Conservation (phyloP, 208 protist species). For the Angomonas ambiguus region DNA sequence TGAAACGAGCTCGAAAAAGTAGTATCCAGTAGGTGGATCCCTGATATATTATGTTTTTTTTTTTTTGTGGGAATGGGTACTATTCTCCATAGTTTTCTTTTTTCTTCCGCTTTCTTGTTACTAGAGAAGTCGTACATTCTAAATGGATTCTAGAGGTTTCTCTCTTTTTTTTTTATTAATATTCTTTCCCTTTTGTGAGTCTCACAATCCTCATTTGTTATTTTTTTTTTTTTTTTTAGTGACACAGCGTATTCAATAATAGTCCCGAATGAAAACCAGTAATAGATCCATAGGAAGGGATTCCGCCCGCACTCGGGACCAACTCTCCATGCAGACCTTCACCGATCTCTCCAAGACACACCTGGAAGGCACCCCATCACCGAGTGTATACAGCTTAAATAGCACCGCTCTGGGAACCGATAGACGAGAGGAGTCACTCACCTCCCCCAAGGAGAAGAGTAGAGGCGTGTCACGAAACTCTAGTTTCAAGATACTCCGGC, state of each 20-base stretch:
- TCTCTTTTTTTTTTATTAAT: neutral
- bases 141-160: too few relatives aligned
- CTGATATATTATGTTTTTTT: neutral
- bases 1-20: slow-evolving; percentile 14
- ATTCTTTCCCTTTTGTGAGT: neutral
- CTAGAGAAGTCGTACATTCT: too few relatives aligned
- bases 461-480: neutral
- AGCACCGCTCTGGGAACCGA: neutral
- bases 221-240: neutral
- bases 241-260: neutral
- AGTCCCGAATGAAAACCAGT: too few relatives aligned
- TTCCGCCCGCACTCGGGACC: neutral
- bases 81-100: neutral
- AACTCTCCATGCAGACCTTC: neutral
- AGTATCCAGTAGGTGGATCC: neutral
- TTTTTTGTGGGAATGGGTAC: neutral
- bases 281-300: neutral
- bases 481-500: neutral
- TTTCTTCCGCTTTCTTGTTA: too few relatives aligned
- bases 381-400: neutral
- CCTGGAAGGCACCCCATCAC: neutral
- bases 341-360: neutral
- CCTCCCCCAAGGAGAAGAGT: neutral
- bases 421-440: neutral
- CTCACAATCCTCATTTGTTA: neutral